These are phyloP conservation scores for Fusarium udum DNA, from an alignment of 2,329 filamentous ascomycete species.

Conservation along the genomic window DNA sequence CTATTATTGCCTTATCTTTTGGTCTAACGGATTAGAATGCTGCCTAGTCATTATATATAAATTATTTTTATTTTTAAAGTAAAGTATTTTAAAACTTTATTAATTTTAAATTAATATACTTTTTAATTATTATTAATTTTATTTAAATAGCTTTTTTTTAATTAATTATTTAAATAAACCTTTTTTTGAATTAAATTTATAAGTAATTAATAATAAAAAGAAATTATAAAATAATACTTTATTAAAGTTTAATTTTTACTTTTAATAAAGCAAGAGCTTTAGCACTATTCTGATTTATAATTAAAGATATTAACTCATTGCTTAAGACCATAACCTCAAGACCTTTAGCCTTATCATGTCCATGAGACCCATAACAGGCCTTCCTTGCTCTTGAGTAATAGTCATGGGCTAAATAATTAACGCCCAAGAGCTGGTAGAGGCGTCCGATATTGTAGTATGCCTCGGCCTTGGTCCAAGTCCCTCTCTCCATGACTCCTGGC, in stretches of 20 bases:
- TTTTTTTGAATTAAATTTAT: too few species aligned
- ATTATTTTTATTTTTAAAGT: too few species aligned
- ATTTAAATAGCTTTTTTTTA: too few species aligned
- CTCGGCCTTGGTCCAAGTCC: slow-evolving; percentile 40
- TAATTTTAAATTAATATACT: too few species aligned
- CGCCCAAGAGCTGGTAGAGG: slow-evolving; percentile 50
- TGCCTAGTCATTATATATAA: too few species aligned
- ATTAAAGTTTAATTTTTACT: slow-evolving; percentile 35
- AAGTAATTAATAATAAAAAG: neutral
- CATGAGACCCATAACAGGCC: neutral
- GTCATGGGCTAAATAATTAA: slow-evolving; percentile 68
- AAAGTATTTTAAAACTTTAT: too few species aligned
- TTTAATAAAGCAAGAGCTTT: slow-evolving; percentile 45
- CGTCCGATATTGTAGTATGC: slow-evolving; percentile 53
- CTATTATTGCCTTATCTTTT: too few species aligned
- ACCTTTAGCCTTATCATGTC: slow-evolving; percentile 21
- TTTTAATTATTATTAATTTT: too few species aligned
- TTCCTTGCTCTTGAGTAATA: slow-evolving; percentile 66
- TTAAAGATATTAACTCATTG: slow-evolving; percentile 47
- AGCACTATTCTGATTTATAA: slow-evolving; percentile 44
- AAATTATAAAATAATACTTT: neutral
- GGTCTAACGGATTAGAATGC: too few species aligned
- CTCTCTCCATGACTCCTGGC: neutral
- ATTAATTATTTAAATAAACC: neutral
- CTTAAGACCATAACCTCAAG: slow-evolving; percentile 45